phyloP scores from a whole-genome alignment of 306 rosid species.

The Lablab purpureus region DNA sequence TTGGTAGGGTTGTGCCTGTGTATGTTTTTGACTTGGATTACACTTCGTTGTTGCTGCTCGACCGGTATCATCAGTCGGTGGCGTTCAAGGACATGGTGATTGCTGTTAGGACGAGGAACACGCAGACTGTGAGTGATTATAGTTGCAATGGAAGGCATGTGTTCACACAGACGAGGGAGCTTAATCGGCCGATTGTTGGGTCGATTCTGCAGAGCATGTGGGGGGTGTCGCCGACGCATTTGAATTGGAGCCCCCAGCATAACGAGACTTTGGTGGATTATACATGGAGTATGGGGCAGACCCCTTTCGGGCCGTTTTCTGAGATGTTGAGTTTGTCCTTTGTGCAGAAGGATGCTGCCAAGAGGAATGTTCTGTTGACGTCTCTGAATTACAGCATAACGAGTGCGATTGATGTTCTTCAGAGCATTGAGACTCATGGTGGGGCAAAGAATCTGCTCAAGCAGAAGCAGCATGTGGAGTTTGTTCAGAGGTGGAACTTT shows the following conservation, averaged over 20 bases:
- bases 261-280: constrained; percentile 88
- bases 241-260: constrained; percentile 87
- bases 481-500: constrained; percentile 87
- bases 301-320: constrained; percentile 96
- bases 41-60: constrained; percentile 63
- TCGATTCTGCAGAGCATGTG: constrained; percentile 97
- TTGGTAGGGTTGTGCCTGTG: constrained; percentile 79
- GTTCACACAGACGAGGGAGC: constrained; percentile 74
- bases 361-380: constrained; percentile 84
- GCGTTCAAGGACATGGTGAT: constrained; percentile 96
- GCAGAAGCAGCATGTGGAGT: constrained; percentile 71
- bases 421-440: constrained; percentile 78
- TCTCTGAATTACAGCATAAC: constrained; percentile 70
- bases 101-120: constrained; percentile 84
- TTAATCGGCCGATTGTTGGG: constrained; percentile 90
- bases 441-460: constrained; percentile 84
- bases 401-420: constrained; percentile 75
- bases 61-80: constrained; percentile 90
- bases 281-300: constrained; percentile 97
- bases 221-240: constrained; percentile 96
- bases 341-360: constrained; percentile 94
- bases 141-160: constrained; percentile 88
- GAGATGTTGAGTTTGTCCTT: constrained; percentile 74
- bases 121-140: constrained; percentile 95
- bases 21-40: constrained; percentile 90